Percentiles rank a stretch among this genome's conserved stretches.
These are phyloP conservation scores for Penicillium sp. DNA, from an alignment of 2,329 filamentous ascomycete genomes.

Conservation along the genomic window DNA sequence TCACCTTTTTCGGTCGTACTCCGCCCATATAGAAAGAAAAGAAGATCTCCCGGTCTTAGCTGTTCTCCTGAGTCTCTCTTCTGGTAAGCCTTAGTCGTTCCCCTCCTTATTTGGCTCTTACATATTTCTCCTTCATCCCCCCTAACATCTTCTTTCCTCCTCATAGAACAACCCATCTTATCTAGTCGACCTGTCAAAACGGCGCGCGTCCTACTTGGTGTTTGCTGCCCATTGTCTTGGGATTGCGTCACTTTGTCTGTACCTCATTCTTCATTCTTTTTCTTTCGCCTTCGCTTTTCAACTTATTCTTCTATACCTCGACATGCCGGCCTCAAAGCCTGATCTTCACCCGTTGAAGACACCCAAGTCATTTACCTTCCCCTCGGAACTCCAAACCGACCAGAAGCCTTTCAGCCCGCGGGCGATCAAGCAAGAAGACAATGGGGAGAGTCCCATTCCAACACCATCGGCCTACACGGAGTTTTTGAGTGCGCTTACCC, in stretches of 20 bases:
- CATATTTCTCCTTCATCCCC: background rate
- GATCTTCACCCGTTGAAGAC: conserved; percentile 40
- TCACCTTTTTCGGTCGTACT: conserved; percentile 7
- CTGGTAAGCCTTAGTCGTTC: conserved; percentile 13
- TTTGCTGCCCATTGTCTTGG: background rate
- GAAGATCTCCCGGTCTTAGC: conserved; percentile 11
- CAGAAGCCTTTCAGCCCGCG: conserved; percentile 51
- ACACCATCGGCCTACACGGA: conserved; percentile 86
- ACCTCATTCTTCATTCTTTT: background rate
- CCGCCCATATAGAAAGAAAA: conserved; percentile 19
- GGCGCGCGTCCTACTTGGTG: background rate
- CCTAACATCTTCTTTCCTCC: background rate
- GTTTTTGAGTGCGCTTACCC: conserved; percentile 82
- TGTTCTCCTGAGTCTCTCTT: conserved; percentile 5
- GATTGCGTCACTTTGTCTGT: background rate
- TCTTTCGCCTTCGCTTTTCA: background rate
- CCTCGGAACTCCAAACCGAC: conserved; percentile 60
- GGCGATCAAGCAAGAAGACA: conserved; percentile 74
- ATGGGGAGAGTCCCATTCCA: conserved; percentile 55
- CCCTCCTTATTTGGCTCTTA: conserved; percentile 1
- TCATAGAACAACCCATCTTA: background rate
- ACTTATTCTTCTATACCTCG: background rate
- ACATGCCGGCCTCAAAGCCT: conserved; percentile 10
- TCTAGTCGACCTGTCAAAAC: background rate
- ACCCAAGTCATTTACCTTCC: conserved; percentile 50